These are phyloP conservation scores for Thozetella sp. DNA, from an alignment of 495 filamentous ascomycete species.

Conservation along the genomic window DNA sequence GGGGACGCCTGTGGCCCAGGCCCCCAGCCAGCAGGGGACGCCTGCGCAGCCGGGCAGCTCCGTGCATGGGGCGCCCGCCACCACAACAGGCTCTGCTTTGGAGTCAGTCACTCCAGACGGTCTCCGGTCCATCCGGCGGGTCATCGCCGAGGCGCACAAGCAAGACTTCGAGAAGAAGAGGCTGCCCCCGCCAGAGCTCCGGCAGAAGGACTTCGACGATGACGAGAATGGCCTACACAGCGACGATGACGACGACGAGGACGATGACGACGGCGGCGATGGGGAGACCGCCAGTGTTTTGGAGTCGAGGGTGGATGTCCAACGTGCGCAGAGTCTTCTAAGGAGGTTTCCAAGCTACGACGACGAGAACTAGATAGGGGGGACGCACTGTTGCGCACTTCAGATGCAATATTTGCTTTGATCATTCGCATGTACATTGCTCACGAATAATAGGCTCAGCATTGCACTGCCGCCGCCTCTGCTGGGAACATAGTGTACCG, in stretches of 20 bases:
- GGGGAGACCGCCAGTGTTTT: conserved; percentile 25
- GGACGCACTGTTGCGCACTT: not conserved
- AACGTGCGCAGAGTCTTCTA: too few species aligned
- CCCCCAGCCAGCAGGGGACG: not conserved
- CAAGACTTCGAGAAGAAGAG: conserved; percentile 85
- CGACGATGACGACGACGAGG: conserved; percentile 21
- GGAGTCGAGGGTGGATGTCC: conserved; percentile 28
- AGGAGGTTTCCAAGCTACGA: too few species aligned
- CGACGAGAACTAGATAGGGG: not conserved
- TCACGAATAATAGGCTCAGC: too few species aligned
- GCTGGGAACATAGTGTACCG: too few species aligned
- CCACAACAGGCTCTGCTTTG: not conserved
- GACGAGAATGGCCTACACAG: conserved; percentile 12
- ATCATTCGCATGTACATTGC: too few species aligned
- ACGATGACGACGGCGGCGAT: conserved; percentile 36
- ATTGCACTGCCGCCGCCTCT: too few species aligned
- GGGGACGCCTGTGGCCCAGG: conserved; percentile 9
- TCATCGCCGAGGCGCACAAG: conserved; percentile 74
- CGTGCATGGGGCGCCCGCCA: not conserved
- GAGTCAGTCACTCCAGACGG: not conserved
- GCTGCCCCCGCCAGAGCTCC: conserved; percentile 32
- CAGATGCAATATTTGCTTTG: too few species aligned
- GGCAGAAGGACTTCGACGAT: conserved; percentile 6
- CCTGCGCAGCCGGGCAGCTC: not conserved
- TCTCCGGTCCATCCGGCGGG: conserved; percentile 53